Evolutionary conservation across 257 asterid genomes (phyloP).

Genomic region (Lavandula angustifolia): DNA sequence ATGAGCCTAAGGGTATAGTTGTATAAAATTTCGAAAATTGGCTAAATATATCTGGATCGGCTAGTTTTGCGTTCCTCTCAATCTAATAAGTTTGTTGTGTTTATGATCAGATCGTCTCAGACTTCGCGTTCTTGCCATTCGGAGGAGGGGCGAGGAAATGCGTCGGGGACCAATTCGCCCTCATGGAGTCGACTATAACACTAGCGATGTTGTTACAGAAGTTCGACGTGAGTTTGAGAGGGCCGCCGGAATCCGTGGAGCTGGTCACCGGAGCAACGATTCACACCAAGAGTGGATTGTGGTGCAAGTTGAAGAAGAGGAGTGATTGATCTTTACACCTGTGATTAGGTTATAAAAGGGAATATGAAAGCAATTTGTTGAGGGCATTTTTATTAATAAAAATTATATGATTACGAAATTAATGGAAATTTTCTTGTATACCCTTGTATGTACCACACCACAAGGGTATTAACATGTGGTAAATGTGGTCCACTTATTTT

Average conservation of each 20-base stretch:
- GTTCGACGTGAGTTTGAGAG: slow-evolving; percentile 46
- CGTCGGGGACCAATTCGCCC: slow-evolving; percentile 97
- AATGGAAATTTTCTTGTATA: too few relatives aligned
- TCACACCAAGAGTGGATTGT: slow-evolving; percentile 84
- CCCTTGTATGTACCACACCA: too few relatives aligned
- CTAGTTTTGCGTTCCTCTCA: too few relatives aligned
- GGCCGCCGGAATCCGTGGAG: slow-evolving; percentile 69
- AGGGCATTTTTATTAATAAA: too few relatives aligned
- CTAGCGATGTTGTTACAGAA: slow-evolving; percentile 73
- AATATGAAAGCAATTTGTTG: too few relatives aligned
- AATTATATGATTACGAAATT: too few relatives aligned
- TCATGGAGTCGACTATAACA: slow-evolving; percentile 94
- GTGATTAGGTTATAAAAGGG: too few relatives aligned
- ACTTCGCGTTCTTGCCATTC: slow-evolving; percentile 92
- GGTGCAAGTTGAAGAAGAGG: slow-evolving; percentile 83
- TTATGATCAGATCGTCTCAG: slow-evolving; percentile 63
- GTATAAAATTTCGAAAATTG: too few relatives aligned
- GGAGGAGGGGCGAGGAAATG: slow-evolving; percentile 98
- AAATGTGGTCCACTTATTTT: too few relatives aligned
- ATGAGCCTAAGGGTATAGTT: too few relatives aligned
- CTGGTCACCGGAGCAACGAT: slow-evolving; percentile 95
- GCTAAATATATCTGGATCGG: too few relatives aligned
- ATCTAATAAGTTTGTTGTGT: slow-evolving; percentile 13
- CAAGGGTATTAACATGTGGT: too few relatives aligned
- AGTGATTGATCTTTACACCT: slow-evolving; percentile 12